A percentile compares a stretch with the other conserved stretches of the same genome.
Conservation (phyloP, 495 filamentous ascomycete species). For the Aspergillus avenaceus region DNA sequence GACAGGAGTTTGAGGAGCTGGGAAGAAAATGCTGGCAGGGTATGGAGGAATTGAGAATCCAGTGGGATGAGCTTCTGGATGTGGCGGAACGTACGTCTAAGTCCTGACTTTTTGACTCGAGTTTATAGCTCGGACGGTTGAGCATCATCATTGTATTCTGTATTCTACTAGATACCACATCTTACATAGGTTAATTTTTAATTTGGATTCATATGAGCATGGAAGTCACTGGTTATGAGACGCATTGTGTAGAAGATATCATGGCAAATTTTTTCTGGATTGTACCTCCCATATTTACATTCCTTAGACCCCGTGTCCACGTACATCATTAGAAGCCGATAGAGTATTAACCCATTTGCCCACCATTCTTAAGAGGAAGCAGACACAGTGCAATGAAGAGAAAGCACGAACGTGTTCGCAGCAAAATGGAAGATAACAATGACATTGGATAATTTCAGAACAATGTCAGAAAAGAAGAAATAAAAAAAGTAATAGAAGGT, state of each 20-base stretch:
- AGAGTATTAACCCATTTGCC: conserved; percentile 12
- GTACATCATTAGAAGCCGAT: conserved; percentile 25
- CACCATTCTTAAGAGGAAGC: conserved; percentile 7
- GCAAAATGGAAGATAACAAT: background rate
- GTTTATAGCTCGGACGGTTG: background rate
- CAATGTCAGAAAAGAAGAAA: conserved; percentile 1
- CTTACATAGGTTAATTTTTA: too few relatives aligned
- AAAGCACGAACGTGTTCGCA: background rate
- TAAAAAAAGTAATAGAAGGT: background rate
- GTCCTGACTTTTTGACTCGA: background rate
- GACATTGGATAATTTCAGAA: background rate
- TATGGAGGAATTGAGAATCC: conserved; percentile 76
- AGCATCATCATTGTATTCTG: too few relatives aligned
- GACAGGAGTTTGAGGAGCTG: conserved; percentile 67
- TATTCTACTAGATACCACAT: too few relatives aligned
- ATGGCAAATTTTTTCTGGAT: conserved; percentile 6
- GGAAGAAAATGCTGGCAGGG: conserved; percentile 71
- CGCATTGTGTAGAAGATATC: background rate
- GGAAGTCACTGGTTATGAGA: too few relatives aligned
- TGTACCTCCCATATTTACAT: conserved; percentile 35
- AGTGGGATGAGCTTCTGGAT: conserved; percentile 69
- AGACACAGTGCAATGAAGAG: conserved; percentile 2
- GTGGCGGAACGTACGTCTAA: conserved; percentile 26
- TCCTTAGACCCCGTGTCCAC: conserved; percentile 27
- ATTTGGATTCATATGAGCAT: too few relatives aligned